These are phyloP conservation scores for Alectoria sarmentosa DNA, from an alignment of 495 filamentous ascomycete genomes.

Conservation along the genomic window DNA sequence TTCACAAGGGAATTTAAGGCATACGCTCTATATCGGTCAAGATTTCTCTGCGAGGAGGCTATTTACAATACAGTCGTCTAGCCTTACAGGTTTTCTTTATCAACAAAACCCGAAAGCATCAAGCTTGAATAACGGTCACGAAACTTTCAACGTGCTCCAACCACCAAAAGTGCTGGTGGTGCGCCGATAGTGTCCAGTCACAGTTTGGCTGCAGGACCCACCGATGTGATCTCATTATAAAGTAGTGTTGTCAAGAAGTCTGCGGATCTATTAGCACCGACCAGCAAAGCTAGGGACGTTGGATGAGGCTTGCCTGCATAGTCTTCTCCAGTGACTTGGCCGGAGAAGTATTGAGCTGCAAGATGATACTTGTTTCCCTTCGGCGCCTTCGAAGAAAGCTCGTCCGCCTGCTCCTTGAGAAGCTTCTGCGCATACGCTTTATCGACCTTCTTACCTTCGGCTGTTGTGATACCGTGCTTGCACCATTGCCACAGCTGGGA, in stretches of 20 bases:
- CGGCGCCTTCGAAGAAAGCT: conserved; percentile 64
- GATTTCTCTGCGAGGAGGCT: neutral
- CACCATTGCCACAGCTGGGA: conserved; percentile 96
- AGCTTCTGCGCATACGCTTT: conserved; percentile 84
- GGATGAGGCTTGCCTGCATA: conserved; percentile 4
- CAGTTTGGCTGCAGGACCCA: conserved; percentile 77
- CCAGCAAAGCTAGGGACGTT: no score
- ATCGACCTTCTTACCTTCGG: conserved; percentile 88
- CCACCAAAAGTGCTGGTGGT: neutral
- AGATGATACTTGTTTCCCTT: conserved; percentile 90
- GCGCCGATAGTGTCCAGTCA: conserved; percentile 34
- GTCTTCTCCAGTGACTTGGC: conserved; percentile 83
- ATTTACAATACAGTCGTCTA: conserved; percentile 7
- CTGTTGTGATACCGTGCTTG: conserved; percentile 73
- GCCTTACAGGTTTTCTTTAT: neutral
- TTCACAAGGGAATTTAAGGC: neutral
- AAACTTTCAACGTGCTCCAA: neutral
- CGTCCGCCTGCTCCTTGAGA: conserved; percentile 77
- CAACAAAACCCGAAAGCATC: neutral
- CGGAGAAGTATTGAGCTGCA: conserved; percentile 85
- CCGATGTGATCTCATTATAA: conserved; percentile 91
- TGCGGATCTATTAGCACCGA: conserved; percentile 58
- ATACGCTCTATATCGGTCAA: neutral
- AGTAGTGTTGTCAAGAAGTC: conserved; percentile 94
- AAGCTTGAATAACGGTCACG: neutral